A percentile compares a stretch with the other conserved stretches of the same genome.
Conservation (phyloP, 1,284 basidiomycete genomes). For the Ceratorhiza oryzae-sativae region DNA sequence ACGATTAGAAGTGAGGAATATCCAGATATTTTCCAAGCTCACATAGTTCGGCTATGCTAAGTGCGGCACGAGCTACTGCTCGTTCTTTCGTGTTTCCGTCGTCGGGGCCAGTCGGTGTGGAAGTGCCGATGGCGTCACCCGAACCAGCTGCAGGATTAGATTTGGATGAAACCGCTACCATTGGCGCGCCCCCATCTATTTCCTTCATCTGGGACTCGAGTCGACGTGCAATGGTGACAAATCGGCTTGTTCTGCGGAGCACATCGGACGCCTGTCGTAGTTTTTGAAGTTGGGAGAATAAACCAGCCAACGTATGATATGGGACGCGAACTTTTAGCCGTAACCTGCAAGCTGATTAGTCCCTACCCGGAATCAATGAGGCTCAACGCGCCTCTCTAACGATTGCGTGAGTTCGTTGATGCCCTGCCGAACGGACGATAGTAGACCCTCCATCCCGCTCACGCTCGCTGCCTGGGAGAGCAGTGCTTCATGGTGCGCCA, state of each 20-base stretch:
- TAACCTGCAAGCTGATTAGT: conserved; percentile 59
- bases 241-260: conserved; percentile 81
- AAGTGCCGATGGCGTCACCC: not conserved
- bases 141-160: not conserved
- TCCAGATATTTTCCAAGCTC: conserved; percentile 44
- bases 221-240: conserved; percentile 79
- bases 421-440: conserved; percentile 67
- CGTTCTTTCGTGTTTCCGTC: conserved; percentile 60
- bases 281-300: conserved; percentile 75
- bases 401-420: conserved; percentile 71
- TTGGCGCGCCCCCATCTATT: conserved; percentile 53
- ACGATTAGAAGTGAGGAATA: conserved; percentile 38
- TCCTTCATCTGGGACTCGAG: conserved; percentile 82
- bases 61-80: conserved; percentile 85
- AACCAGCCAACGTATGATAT: conserved; percentile 72
- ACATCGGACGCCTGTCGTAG: conserved; percentile 83
- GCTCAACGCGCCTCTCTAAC: conserved; percentile 65
- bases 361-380: not conserved
- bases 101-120: conserved; percentile 9
- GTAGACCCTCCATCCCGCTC: conserved; percentile 66
- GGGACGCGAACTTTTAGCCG: conserved; percentile 84
- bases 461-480: conserved; percentile 74
- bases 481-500: conserved; percentile 74
- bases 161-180: not conserved
- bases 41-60: conserved; percentile 90